Base-by-base conservation (phyloP, 345 rosid species). In the Hibiscus tridactylites region DNA sequence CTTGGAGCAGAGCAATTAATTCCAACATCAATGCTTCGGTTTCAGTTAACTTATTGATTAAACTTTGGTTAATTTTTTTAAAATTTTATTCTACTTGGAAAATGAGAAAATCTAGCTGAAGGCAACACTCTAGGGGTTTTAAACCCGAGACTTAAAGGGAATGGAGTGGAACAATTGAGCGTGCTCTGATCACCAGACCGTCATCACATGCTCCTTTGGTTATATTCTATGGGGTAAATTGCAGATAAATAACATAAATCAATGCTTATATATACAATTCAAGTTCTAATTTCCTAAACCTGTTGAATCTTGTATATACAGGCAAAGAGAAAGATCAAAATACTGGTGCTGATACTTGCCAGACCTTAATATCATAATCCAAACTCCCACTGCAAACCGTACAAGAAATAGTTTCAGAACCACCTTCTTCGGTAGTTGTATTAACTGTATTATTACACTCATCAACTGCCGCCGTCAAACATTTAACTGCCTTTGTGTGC, bases 311-410 rank as follows among this genome's bases (percentile, higher is more conserved):
- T 31, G 21, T 61, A 15, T 7, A 67, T 49, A 37, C 46, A 73
- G 5, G 35, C 15, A 58, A 57, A 57, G 19, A 9, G 31, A 57
- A 57, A 58, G 31, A 28, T 70, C 31, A 72, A n/a, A 60, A 59
- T 35, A 42, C 44, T 0, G 83, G 72, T 65, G 77, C 79, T 35
- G 60, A 44, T 50, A 81, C 29, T 17, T 56, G 72, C 93, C 93
- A 84, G 68, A 88, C 78, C 75, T 81, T 89, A 65, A 89, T 76
- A 69, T 82, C 83, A 65, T 83, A 71, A 68, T 89, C 91, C 84
- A 91, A 84, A 75, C 96, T 82, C 4, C 93, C 96, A 70, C 91
- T 86, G 21, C 83, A 91, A 76, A 91, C 82, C 68, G 80, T 42
- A 71, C 74, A 86, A 68, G 68, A 58, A 37, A 62, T 77, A 0